A percentile compares a stretch with the other conserved stretches of the same genome.
Conservation (phyloP, 2,329 filamentous ascomycete species). For the Pestalotiopsis sp. region DNA sequence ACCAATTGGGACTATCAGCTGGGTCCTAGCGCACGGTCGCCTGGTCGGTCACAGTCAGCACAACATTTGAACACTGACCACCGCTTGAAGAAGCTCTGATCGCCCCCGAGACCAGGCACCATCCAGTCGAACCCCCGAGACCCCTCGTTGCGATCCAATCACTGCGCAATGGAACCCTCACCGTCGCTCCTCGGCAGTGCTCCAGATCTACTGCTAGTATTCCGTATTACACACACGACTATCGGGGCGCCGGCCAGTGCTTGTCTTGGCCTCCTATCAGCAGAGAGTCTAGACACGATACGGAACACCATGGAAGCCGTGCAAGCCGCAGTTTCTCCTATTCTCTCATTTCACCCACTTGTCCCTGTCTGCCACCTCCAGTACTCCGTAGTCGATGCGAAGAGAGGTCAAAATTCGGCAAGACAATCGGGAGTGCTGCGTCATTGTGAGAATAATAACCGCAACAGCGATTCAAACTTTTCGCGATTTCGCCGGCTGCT, state of each 20-base stretch:
- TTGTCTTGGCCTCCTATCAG: neutral
- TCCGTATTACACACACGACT: neutral
- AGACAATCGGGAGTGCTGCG: too few relatives aligned
- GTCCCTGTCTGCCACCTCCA: neutral
- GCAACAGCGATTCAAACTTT: too few relatives aligned
- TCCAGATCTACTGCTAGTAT: neutral
- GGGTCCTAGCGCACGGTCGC: neutral
- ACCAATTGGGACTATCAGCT: neutral
- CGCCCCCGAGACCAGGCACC: neutral
- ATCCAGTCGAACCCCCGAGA: neutral
- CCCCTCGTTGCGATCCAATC: neutral
- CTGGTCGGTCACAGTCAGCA: neutral
- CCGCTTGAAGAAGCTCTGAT: neutral
- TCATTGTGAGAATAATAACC: too few relatives aligned
- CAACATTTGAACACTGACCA: neutral
- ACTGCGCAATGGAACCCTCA: neutral
- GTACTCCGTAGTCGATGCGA: too few relatives aligned
- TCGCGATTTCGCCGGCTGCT: neutral
- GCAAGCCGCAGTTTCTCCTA: neutral
- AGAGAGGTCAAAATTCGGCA: too few relatives aligned
- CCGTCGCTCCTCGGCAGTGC: neutral
- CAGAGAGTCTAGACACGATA: neutral
- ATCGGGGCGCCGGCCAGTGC: neutral
- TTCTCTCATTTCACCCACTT: neutral
- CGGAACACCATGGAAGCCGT: neutral